A percentile compares a stretch with the other conserved stretches of the same genome.
Evolutionary conservation across 2,329 filamentous ascomycete genomes (phyloP).

Genomic region (Polychaeton citri): DNA sequence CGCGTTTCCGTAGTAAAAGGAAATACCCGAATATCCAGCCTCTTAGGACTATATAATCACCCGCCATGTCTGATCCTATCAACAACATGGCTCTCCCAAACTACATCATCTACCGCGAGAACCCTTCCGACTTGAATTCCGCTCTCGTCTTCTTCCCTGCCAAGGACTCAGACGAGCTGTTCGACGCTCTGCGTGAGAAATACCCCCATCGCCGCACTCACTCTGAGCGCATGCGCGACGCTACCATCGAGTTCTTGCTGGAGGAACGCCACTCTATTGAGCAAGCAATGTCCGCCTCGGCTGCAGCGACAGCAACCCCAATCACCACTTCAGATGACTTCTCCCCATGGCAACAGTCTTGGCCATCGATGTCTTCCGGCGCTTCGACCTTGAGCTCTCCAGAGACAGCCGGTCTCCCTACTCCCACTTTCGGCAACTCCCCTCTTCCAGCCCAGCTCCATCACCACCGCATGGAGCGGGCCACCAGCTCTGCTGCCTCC

Average conservation of each 20-base stretch:
- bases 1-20: too few species aligned
- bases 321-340: constrained; percentile 2
- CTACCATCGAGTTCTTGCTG: constrained; percentile 24
- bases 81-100: constrained; percentile 8
- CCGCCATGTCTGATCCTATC: too few species aligned
- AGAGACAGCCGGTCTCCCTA: constrained; percentile 14
- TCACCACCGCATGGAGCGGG: background rate
- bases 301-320: constrained; percentile 5
- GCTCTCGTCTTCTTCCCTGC: constrained; percentile 23
- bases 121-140: constrained; percentile 20
- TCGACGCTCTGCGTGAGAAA: constrained; percentile 22
- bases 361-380: constrained; percentile 18
- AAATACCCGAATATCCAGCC: too few species aligned
- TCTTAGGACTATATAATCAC: too few species aligned
- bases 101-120: constrained; percentile 23
- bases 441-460: constrained; percentile 2
- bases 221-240: constrained; percentile 26
- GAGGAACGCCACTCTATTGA: constrained; percentile 20
- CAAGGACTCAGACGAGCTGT: constrained; percentile 26
- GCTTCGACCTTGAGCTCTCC: constrained; percentile 19
- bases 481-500: constrained; percentile 2
- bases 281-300: constrained; percentile 7
- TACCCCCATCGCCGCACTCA: constrained; percentile 23
- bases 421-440: constrained; percentile 16
- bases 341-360: constrained; percentile 15